These are phyloP conservation scores for Cyclotella atomus DNA, from an alignment of 108 stramenopile genomes.

Conservation along the genomic window DNA sequence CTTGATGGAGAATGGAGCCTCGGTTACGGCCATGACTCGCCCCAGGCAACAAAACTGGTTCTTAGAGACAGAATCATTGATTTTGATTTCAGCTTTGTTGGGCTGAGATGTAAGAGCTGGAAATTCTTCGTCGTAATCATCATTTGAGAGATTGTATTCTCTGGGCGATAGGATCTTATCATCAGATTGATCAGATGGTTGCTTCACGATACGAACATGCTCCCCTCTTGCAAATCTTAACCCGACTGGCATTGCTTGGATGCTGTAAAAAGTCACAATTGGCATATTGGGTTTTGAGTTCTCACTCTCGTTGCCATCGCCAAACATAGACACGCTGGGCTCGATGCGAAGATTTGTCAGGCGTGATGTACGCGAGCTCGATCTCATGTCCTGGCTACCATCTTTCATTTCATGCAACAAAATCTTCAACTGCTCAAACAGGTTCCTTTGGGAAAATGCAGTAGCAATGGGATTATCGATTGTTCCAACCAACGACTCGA, in stretches of 20 bases:
- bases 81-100: background rate
- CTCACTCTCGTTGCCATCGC: background rate
- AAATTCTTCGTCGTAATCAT: conserved; percentile 1
- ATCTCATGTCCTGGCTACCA: background rate
- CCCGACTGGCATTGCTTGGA: conserved; percentile 2
- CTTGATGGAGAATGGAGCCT: conserved; percentile 4
- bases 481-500: background rate
- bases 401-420: conserved; percentile 7
- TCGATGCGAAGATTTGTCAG: background rate
- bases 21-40: background rate
- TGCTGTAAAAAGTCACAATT: conserved; percentile 2
- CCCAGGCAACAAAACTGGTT: background rate
- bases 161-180: background rate
- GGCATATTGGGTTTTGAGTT: background rate
- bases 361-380: background rate
- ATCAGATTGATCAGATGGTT: background rate
- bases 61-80: background rate
- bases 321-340: background rate
- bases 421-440: background rate
- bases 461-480: background rate
- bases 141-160: background rate
- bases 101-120: background rate
- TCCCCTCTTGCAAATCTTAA: conserved; percentile 1
- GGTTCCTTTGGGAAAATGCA: background rate
- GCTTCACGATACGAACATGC: background rate